Conservation (phyloP, 1,139 yeast species). For the Meyerozyma carpophila region DNA sequence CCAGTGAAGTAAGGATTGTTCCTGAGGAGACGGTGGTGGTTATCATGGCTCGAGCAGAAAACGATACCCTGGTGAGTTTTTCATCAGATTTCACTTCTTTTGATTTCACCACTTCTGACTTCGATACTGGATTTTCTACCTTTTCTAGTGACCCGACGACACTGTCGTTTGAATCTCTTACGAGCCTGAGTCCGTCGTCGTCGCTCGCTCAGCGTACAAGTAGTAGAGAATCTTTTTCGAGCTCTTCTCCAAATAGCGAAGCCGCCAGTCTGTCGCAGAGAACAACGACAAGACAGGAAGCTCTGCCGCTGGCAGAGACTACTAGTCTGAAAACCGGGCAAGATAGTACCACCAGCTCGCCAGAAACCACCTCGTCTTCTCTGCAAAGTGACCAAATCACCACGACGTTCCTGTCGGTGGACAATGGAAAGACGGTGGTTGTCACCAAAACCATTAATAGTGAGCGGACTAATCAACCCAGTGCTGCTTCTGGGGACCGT, state of each 20-base stretch:
- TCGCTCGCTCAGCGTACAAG: neutral
- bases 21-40: neutral
- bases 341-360: neutral
- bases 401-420: constrained; percentile 2
- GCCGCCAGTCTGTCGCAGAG: neutral
- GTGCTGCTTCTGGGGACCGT: constrained; percentile 17
- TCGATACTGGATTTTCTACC: neutral
- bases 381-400: neutral
- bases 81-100: neutral
- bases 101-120: neutral
- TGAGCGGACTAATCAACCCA: constrained; percentile 18
- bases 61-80: neutral
- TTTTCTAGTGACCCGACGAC: neutral
- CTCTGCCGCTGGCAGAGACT: neutral
- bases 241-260: neutral
- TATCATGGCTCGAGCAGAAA: neutral
- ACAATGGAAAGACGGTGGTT: constrained; percentile 28
- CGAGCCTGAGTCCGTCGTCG: neutral
- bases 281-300: neutral
- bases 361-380: neutral
- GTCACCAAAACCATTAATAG: constrained; percentile 33
- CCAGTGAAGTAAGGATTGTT: neutral
- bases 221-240: neutral
- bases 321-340: no score
- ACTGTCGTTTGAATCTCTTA: neutral